These are phyloP conservation scores for Penicillium capsulatum DNA, from an alignment of 2,329 filamentous ascomycete genomes.

Conservation along the genomic window DNA sequence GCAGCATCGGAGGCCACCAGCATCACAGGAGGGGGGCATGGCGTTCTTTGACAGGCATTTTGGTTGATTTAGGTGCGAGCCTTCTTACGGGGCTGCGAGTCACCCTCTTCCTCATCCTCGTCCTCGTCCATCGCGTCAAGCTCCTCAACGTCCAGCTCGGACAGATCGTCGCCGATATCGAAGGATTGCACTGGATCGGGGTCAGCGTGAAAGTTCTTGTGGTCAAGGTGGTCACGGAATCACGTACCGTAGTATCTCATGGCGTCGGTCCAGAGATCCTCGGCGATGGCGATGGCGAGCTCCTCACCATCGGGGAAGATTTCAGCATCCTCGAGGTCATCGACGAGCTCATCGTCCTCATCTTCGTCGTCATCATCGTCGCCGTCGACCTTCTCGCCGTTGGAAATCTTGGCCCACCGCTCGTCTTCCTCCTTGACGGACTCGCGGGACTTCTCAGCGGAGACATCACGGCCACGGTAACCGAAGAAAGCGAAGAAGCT, in stretches of 20 bases:
- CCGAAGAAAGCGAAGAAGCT: conserved; percentile 92
- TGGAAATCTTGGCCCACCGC: conserved; percentile 48
- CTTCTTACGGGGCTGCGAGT: conserved; percentile 48
- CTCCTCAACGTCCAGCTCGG: conserved; percentile 66
- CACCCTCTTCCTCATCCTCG: conserved; percentile 39
- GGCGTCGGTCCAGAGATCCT: conserved; percentile 84
- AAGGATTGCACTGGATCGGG: conserved; percentile 61
- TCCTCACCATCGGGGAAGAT: conserved; percentile 86
- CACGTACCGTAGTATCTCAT: conserved; percentile 86
- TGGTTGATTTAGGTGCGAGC: conserved; percentile 30
- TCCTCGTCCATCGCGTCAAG: conserved; percentile 49
- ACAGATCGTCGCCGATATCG: conserved; percentile 59
- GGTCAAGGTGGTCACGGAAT: too few relatives aligned
- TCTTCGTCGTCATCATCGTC: conserved; percentile 41
- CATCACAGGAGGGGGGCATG: conserved; percentile 16
- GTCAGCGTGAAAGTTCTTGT: too few relatives aligned
- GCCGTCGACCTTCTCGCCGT: conserved; percentile 49
- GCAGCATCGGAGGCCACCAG: conserved; percentile 13
- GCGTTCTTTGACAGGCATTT: conserved; percentile 16
- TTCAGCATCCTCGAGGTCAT: conserved; percentile 67
- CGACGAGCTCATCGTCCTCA: conserved; percentile 53
- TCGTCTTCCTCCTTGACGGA: conserved; percentile 60
- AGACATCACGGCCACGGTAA: conserved; percentile 66
- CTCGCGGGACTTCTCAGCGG: conserved; percentile 65
- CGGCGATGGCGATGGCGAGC: conserved; percentile 71